These are phyloP conservation scores for Datura wrightii DNA, from an alignment of 257 asterid species.

Conservation along the genomic window DNA sequence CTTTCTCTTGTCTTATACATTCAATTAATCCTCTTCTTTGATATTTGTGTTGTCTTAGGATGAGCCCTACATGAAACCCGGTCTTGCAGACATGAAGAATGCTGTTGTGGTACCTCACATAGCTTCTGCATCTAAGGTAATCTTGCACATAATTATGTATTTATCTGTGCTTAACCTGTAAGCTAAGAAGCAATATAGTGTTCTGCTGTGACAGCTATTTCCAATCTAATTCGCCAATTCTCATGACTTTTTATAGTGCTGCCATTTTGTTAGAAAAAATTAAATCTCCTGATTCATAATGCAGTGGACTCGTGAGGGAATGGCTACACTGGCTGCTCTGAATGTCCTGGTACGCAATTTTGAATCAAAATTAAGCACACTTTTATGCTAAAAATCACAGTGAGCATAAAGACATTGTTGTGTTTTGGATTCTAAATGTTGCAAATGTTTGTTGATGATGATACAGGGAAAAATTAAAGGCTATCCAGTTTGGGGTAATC, in stretches of 20 bases:
- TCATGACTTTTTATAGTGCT: neutral
- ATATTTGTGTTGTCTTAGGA: conserved; percentile 52
- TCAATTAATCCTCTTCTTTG: neutral
- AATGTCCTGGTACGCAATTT: conserved; percentile 77
- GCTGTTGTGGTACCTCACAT: conserved; percentile 95
- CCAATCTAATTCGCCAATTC: neutral
- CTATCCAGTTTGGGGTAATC: conserved; percentile 75
- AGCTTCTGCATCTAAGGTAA: conserved; percentile 98
- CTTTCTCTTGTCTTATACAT: neutral
- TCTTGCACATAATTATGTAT: neutral
- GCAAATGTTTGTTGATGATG: conserved; percentile 19
- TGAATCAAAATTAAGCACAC: neutral
- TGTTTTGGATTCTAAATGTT: neutral
- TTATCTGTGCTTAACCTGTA: neutral
- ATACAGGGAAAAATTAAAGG: conserved; percentile 85
- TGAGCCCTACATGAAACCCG: conserved; percentile 96
- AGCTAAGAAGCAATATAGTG: neutral
- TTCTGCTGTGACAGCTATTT: neutral
- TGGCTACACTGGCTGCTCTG: conserved; percentile 95
- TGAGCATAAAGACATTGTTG: neutral
- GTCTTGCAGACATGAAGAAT: conserved; percentile 85
- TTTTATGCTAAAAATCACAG: neutral
- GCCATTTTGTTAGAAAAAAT: neutral
- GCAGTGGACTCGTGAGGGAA: conserved; percentile 99
- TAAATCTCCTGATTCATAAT: conserved; percentile 18